Evolutionary conservation across 1,139 yeast genomes (phyloP), one percentile per base, ranked within the genome.

Genomic region (Taphrina flavorubra): DNA sequence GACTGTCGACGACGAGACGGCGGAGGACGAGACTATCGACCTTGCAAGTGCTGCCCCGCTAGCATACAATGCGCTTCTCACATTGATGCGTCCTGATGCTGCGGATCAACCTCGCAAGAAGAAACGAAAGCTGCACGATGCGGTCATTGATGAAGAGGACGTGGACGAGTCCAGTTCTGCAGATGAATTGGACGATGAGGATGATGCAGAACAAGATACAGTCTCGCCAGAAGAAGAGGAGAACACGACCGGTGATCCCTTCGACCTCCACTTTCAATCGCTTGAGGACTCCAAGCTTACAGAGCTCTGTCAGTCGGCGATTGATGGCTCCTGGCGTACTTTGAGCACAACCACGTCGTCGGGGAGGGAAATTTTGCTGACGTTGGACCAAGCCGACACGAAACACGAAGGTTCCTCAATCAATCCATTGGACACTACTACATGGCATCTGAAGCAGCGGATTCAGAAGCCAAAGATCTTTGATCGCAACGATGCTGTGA

Each of bases 31-130:
- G 13, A 74, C 72, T 10, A 76, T 65, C 34, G 68, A 65, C 37
- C 51, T 58, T 56, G 36, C 71, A 49, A 71, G 66, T 53, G 64
- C 68, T 3, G 61, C 71, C 36, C 57, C 72, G 1, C 81, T 83
- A 76, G 94, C 95, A 0, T 90, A 90, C 76, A 84, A 85, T 74
- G 96, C 97, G 0, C 80, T 92, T 67, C 79, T 92, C 75, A 88
- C 95, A 0, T 81, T 67, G 90, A 67, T 80, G 91, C 70, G 83
- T 83, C 60, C 51, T 18, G 51, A 53, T 16, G 49, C 20, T 37
- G n/a, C 44, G 20, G 59, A 39, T 18, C 70, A 57, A 71, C 71
- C n/a, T 71, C 68, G 18, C 74, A 72, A 20, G 75, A 74, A 39
- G 75, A 72, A 16, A 75, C 75, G 36, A 74, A 73, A 39, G 78